Conservation (phyloP, 2,329 filamentous ascomycete species). For the Sporothrix phasma region DNA sequence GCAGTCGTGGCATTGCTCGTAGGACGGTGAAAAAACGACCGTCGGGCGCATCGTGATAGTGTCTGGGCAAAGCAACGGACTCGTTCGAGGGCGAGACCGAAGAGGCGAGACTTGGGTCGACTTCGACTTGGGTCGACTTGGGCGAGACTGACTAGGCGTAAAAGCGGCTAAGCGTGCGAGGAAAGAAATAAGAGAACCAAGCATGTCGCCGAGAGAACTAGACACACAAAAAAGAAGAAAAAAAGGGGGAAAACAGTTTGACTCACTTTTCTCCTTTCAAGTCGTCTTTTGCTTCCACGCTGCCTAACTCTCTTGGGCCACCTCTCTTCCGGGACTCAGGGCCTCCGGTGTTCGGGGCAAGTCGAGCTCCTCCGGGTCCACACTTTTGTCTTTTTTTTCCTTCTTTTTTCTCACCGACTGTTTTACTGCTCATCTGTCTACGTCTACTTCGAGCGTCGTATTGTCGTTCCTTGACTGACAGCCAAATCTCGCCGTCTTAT, state of each 20-base stretch:
- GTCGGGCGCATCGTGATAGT: not conserved
- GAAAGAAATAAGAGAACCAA: not conserved
- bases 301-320: too few species aligned
- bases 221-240: too few species aligned
- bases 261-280: not conserved
- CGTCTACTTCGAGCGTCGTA: not conserved
- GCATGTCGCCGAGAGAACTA: not conserved
- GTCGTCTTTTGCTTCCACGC: too few species aligned
- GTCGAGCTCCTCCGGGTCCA: not conserved
- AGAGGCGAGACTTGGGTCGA: not conserved
- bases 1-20: not conserved
- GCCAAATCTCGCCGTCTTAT: too few species aligned
- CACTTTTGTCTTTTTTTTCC: not conserved
- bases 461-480: too few species aligned
- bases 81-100: not conserved
- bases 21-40: not conserved
- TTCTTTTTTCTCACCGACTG: not conserved
- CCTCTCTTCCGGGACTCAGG: not conserved
- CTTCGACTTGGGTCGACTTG: too few species aligned
- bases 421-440: not conserved
- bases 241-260: not conserved
- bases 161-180: not conserved
- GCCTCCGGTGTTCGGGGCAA: conserved; percentile 5
- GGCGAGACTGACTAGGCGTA: not conserved
- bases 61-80: not conserved